Conservation (phyloP, 108 stramenopile genomes). For the Skeletonema marinoi region DNA sequence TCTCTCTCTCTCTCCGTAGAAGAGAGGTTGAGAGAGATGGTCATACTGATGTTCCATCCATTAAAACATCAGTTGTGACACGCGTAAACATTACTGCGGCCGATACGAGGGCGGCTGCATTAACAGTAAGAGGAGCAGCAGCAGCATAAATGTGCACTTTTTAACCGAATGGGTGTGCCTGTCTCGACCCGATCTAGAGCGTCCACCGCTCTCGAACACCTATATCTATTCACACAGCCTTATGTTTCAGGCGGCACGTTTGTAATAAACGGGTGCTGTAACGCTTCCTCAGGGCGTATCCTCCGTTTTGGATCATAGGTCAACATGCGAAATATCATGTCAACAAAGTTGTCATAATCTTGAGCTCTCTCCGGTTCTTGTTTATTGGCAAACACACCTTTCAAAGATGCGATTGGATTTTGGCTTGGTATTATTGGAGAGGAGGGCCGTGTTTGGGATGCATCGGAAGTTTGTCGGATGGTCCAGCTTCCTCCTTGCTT, state of each 20-base stretch:
- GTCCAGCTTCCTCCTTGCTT: constrained; percentile 47
- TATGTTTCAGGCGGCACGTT: background rate
- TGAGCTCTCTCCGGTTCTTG: constrained; percentile 63
- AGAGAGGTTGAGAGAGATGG: background rate
- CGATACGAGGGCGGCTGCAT: too few species aligned
- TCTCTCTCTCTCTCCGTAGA: too few species aligned
- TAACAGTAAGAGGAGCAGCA: too few species aligned
- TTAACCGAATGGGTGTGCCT: background rate
- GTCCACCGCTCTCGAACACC: background rate
- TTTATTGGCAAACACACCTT: constrained; percentile 77
- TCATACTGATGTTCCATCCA: background rate
- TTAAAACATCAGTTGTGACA: background rate
- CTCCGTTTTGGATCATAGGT: constrained; percentile 74
- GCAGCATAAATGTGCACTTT: too few species aligned
- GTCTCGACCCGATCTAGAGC: background rate
- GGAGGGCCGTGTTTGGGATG: constrained; percentile 31
- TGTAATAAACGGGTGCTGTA: background rate
- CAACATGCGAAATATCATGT: constrained; percentile 92
- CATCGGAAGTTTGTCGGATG: constrained; percentile 52
- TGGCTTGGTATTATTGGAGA: constrained; percentile 63
- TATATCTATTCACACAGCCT: background rate
- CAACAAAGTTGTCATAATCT: constrained; percentile 91
- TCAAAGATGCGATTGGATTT: constrained; percentile 69
- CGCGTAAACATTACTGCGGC: background rate
- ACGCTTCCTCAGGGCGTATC: constrained; percentile 38